Percentiles rank a stretch among this genome's conserved stretches.
Evolutionary conservation across 2,329 filamentous ascomycete species (phyloP).

Genomic region (Neofusicoccum cordaticola): DNA sequence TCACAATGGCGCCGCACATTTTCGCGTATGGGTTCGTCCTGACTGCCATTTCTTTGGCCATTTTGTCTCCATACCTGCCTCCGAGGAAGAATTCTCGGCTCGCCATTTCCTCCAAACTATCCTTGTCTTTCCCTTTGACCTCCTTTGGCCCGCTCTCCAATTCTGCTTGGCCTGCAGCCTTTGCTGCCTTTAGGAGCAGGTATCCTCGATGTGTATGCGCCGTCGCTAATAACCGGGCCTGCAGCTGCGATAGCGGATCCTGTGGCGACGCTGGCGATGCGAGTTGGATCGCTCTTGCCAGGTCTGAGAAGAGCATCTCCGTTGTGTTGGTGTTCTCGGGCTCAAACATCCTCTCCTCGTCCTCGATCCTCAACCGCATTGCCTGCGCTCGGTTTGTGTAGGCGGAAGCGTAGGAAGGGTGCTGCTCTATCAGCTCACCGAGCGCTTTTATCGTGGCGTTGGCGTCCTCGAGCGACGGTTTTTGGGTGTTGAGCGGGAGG

Average conservation of each 20-base stretch:
- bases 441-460: conserved; percentile 42
- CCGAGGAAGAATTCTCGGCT: conserved; percentile 56
- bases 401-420: conserved; percentile 68
- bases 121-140: conserved; percentile 32
- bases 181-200: conserved; percentile 40
- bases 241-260: conserved; percentile 57
- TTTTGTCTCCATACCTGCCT: conserved; percentile 55
- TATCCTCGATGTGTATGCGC: conserved; percentile 68
- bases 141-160: conserved; percentile 26
- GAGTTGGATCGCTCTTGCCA: conserved; percentile 39
- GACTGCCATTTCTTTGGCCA: conserved; percentile 57
- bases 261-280: conserved; percentile 16
- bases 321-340: conserved; percentile 29
- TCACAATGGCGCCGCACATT: conserved; percentile 61
- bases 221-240: conserved; percentile 64
- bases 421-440: conserved; percentile 53
- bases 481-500: conserved; percentile 40
- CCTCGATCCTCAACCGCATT: conserved; percentile 60
- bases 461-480: conserved; percentile 20
- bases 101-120: conserved; percentile 54
- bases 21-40: conserved; percentile 62
- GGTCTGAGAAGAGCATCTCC: conserved; percentile 52
- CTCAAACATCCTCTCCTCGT: conserved; percentile 33
- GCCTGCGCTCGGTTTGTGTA: conserved; percentile 74
- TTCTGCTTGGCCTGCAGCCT: conserved; percentile 18